Evolutionary conservation across 2,329 filamentous ascomycete species (phyloP).

Genomic region (Canariomyces notabilis): DNA sequence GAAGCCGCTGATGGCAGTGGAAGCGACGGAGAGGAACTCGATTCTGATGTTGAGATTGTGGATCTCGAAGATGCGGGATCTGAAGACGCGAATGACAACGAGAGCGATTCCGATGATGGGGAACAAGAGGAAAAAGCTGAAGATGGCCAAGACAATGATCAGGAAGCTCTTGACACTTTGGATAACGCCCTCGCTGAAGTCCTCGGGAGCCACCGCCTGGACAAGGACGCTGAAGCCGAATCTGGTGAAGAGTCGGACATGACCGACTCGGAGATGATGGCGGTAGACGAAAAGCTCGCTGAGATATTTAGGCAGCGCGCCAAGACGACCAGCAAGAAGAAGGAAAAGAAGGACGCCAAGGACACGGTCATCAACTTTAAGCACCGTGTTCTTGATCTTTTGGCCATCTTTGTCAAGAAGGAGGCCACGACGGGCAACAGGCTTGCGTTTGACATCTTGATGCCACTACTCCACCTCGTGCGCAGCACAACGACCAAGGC

Average conservation of each 20-base stretch:
- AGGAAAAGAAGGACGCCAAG: slow-evolving; percentile 81
- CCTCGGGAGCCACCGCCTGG: slow-evolving; percentile 63
- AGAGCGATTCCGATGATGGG: slow-evolving; percentile 32
- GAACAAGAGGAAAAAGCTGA: slow-evolving; percentile 43
- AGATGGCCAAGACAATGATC: slow-evolving; percentile 38
- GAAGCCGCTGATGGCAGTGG: slow-evolving; percentile 41
- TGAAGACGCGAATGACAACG: slow-evolving; percentile 36
- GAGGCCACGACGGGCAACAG: slow-evolving; percentile 62
- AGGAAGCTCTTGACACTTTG: slow-evolving; percentile 46
- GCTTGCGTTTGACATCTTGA: slow-evolving; percentile 62
- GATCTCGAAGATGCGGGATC: slow-evolving; percentile 38
- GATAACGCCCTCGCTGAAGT: slow-evolving; percentile 74
- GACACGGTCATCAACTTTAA: slow-evolving; percentile 93
- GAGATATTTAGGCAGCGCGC: slow-evolving; percentile 79
- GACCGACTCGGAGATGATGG: slow-evolving; percentile 94
- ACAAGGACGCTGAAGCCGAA: slow-evolving; percentile 54
- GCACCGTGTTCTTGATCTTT: slow-evolving; percentile 81
- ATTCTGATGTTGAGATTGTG: slow-evolving; percentile 41
- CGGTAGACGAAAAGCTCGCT: slow-evolving; percentile 73
- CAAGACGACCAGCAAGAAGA: slow-evolving; percentile 66
- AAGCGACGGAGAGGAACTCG: slow-evolving; percentile 37
- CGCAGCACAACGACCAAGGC: slow-evolving; percentile 73
- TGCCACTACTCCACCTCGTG: slow-evolving; percentile 72
- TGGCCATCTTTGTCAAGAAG: slow-evolving; percentile 78
- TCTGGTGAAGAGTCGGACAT: slow-evolving; percentile 71